phyloP scores from a whole-genome alignment of 306 rosid species.

The Fragaria ananassa region DNA sequence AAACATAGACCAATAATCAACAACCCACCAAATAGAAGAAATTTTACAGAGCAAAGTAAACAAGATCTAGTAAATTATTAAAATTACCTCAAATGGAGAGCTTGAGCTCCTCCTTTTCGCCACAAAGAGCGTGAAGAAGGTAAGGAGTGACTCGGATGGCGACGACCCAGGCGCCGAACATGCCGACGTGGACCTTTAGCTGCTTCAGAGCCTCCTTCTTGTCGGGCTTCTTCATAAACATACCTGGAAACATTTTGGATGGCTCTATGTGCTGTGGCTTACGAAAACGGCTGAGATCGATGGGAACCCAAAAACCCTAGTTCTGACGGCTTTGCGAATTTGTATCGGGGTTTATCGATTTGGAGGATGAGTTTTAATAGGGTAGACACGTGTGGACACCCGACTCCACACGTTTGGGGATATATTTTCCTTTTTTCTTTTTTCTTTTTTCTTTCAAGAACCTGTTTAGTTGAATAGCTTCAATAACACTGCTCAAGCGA shows the following conservation, averaged over 20 bases:
- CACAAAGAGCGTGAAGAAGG: conserved; percentile 61
- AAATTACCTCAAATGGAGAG: conserved; percentile 56
- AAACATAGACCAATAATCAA: not conserved
- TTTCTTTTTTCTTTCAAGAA: too few species aligned
- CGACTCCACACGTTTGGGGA: not conserved
- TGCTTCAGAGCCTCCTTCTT: conserved; percentile 81
- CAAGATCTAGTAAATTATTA: not conserved
- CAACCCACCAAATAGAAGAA: not conserved
- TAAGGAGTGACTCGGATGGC: conserved; percentile 78
- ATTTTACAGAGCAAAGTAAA: not conserved
- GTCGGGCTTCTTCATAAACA: conserved; percentile 94
- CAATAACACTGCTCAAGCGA: too few species aligned
- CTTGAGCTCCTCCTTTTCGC: conserved; percentile 73
- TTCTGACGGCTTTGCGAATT: not conserved
- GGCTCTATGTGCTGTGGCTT: not conserved
- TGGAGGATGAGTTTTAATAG: not conserved
- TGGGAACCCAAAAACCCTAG: conserved; percentile 5
- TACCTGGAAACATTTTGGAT: conserved; percentile 76
- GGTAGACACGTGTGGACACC: not conserved
- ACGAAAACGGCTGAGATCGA: not conserved
- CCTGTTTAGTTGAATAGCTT: too few species aligned
- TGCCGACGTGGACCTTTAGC: conserved; percentile 66
- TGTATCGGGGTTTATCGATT: not conserved
- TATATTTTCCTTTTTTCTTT: too few species aligned
- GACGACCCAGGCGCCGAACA: conserved; percentile 87